Conservation (phyloP, 2,329 filamentous ascomycete genomes). For the Xylaria sp. region DNA sequence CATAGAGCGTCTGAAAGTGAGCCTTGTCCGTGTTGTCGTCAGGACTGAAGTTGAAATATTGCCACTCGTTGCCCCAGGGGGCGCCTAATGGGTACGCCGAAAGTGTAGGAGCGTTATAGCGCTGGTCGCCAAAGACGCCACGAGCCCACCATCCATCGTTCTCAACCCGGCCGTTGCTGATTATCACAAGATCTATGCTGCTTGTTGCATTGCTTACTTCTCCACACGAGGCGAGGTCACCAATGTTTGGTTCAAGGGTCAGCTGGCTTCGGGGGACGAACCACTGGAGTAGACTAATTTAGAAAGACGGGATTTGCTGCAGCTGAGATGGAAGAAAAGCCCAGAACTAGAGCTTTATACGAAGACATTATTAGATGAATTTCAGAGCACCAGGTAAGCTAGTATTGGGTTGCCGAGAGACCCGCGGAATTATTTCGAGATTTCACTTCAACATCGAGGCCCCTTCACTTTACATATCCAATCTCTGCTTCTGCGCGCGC, state of each 20-base stretch:
- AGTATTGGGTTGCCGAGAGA: neutral
- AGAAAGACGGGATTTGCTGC: neutral
- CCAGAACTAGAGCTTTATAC: conserved; percentile 1
- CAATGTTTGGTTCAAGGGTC: conserved; percentile 92
- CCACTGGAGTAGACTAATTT: neutral
- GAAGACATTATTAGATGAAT: neutral
- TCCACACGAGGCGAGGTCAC: conserved; percentile 90
- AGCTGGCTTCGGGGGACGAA: conserved; percentile 47
- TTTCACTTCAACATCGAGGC: neutral
- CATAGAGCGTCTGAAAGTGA: conserved; percentile 13
- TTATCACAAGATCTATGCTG: conserved; percentile 79
- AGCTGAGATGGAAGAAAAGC: neutral
- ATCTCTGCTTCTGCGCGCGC: neutral
- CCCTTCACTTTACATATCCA: neutral
- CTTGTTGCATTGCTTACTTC: conserved; percentile 91
- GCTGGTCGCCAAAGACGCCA: conserved; percentile 64
- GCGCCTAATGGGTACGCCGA: conserved; percentile 16
- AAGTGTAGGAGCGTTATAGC: conserved; percentile 71
- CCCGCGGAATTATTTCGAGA: neutral
- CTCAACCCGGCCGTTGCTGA: conserved; percentile 87
- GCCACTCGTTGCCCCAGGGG: conserved; percentile 17
- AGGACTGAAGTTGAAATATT: conserved; percentile 11
- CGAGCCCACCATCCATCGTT: conserved; percentile 62
- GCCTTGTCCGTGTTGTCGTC: neutral
- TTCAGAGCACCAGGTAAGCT: neutral